Conservation (phyloP, 345 rosid species). For the Cardiospermum halicacabum region DNA sequence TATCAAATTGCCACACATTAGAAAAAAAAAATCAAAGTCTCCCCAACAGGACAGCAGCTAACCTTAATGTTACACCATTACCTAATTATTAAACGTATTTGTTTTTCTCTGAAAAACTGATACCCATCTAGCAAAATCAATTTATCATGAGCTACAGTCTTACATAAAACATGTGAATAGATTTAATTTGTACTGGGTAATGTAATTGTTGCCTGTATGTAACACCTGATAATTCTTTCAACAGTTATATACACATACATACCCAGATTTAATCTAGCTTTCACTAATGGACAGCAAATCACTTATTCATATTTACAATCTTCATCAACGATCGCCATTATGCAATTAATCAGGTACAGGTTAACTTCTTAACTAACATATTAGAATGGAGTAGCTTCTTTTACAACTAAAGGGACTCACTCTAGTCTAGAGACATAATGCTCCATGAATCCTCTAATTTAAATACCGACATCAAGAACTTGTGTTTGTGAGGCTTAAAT, state of each 20-base stretch:
- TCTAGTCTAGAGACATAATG: not conserved
- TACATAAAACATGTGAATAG: not conserved
- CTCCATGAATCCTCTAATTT: not conserved
- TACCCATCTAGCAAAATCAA: not conserved
- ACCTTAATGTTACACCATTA: not conserved
- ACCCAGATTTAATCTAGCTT: too few relatives aligned
- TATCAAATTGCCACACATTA: not conserved
- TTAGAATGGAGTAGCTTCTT: not conserved
- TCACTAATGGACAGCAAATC: not conserved
- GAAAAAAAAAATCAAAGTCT: conserved; percentile 1
- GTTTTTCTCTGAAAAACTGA: not conserved
- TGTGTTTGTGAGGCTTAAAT: not conserved
- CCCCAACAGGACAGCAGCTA: not conserved
- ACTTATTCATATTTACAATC: not conserved
- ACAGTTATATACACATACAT: too few relatives aligned
- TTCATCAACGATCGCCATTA: not conserved
- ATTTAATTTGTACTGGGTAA: not conserved
- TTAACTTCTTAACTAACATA: not conserved
- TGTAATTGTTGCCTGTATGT: not conserved
- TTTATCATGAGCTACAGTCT: not conserved
- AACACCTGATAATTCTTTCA: not conserved
- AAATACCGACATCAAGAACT: not conserved
- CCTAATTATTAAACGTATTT: not conserved
- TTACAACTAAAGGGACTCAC: not conserved
- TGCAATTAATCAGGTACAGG: not conserved